Evolutionary conservation across 495 filamentous ascomycete genomes (phyloP).

Genomic region (Podospora anserina): DNA sequence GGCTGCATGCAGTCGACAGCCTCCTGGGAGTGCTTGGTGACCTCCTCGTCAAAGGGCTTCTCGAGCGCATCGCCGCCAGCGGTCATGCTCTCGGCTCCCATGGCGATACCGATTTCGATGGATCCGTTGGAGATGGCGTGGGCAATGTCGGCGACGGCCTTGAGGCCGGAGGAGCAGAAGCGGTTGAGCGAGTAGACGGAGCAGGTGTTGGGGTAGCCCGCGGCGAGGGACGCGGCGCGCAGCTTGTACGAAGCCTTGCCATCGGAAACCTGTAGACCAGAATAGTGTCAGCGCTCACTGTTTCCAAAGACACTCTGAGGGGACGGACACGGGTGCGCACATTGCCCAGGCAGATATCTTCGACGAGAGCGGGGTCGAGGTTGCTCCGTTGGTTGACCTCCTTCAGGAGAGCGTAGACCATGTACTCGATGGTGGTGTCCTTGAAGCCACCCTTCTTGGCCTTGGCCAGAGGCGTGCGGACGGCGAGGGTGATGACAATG

Average conservation of each 20-base stretch:
- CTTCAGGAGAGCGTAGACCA: constrained; percentile 75
- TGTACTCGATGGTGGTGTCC: constrained; percentile 85
- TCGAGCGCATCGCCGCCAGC: constrained; percentile 63
- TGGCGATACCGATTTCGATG: constrained; percentile 83
- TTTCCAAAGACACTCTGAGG: background rate
- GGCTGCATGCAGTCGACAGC: constrained; percentile 82
- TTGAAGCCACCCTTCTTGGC: constrained; percentile 84
- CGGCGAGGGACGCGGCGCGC: constrained; percentile 82
- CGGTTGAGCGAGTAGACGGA: constrained; percentile 80
- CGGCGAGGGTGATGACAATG: constrained; percentile 82
- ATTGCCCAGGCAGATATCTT: constrained; percentile 92
- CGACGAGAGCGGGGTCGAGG: constrained; percentile 77
- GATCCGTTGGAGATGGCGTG: constrained; percentile 75
- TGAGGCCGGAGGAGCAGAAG: constrained; percentile 95
- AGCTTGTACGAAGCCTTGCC: constrained; percentile 84
- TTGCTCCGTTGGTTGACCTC: constrained; percentile 69
- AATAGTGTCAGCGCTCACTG: constrained; percentile 6
- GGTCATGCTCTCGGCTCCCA: constrained; percentile 88
- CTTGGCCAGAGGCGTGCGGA: constrained; percentile 78
- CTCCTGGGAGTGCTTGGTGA: constrained; percentile 69
- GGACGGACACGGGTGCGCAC: constrained; percentile 47
- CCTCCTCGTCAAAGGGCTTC: constrained; percentile 71
- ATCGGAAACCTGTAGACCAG: constrained; percentile 66
- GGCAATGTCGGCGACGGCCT: constrained; percentile 91
- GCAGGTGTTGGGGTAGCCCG: constrained; percentile 89